Percentiles rank a stretch among this genome's conserved stretches.
Conservation (phyloP, 768 basidiomycete species). For the Sistotremastrum niveocremeum region DNA sequence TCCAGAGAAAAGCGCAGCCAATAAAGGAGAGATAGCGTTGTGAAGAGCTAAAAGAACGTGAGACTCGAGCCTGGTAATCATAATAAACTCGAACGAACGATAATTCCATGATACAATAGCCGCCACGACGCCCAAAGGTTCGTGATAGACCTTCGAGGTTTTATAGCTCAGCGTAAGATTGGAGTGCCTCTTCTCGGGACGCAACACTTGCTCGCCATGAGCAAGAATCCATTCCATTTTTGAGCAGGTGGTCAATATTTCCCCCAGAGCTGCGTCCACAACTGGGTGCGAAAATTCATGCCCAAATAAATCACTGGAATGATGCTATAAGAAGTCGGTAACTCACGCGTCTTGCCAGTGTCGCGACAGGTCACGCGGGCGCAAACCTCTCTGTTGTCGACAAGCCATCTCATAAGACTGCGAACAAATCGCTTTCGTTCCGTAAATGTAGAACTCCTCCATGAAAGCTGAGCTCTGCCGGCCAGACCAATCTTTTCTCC, state of each 20-base stretch:
- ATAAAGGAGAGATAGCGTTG: slow-evolving; percentile 87
- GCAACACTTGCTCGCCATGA: slow-evolving; percentile 66
- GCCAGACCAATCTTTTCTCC: slow-evolving; percentile 55
- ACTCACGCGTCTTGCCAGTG: slow-evolving; percentile 87
- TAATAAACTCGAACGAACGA: slow-evolving; percentile 33
- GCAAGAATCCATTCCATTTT: slow-evolving; percentile 89
- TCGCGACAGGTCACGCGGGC: slow-evolving; percentile 85
- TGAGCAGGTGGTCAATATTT: slow-evolving; percentile 87
- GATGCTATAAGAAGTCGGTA: background rate
- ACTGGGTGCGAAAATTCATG: slow-evolving; percentile 30
- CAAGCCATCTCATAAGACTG: slow-evolving; percentile 83
- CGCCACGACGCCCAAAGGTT: slow-evolving; percentile 85
- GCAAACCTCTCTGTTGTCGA: slow-evolving; percentile 79
- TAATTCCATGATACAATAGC: slow-evolving; percentile 96
- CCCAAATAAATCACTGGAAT: slow-evolving; percentile 1
- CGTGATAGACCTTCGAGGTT: slow-evolving; percentile 65
- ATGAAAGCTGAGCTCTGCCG: slow-evolving; percentile 49
- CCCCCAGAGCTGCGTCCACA: slow-evolving; percentile 87
- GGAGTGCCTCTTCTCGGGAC: slow-evolving; percentile 54
- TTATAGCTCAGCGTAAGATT: slow-evolving; percentile 68
- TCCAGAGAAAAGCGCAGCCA: slow-evolving; percentile 83
- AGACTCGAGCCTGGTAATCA: background rate
- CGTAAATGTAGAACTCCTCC: slow-evolving; percentile 63
- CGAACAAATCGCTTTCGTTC: slow-evolving; percentile 74
- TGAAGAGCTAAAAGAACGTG: slow-evolving; percentile 56